A percentile compares a stretch with the other conserved stretches of the same genome.
phyloP scores from a whole-genome alignment of 1,284 basidiomycete genomes.

The Boletus albobrunnescens region DNA sequence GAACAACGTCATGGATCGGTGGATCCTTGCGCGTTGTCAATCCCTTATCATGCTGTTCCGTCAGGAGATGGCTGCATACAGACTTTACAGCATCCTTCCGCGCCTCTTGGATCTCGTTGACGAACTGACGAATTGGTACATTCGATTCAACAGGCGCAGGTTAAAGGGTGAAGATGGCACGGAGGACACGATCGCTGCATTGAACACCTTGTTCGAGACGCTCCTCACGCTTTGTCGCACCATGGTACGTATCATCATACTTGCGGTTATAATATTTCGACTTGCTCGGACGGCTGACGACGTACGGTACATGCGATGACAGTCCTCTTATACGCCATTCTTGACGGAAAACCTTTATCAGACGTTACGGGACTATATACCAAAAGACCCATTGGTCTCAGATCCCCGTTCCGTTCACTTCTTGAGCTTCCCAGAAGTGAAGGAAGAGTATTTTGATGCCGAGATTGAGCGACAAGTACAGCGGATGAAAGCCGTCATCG shows the following conservation, averaged over 20 bases:
- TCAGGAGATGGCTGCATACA: conserved; percentile 95
- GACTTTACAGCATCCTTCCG: conserved; percentile 98
- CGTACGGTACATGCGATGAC: conserved; percentile 10
- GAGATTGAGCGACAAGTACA: conserved; percentile 94
- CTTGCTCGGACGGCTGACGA: conserved; percentile 11
- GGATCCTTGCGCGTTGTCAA: conserved; percentile 97
- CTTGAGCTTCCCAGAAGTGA: conserved; percentile 89
- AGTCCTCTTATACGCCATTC: conserved; percentile 99
- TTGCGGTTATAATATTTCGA: neutral
- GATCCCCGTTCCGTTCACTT: conserved; percentile 96
- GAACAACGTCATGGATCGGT: conserved; percentile 96
- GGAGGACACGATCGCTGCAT: conserved; percentile 84
- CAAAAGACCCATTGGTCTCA: conserved; percentile 61
- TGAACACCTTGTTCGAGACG: conserved; percentile 96
- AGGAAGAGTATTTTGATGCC: conserved; percentile 94
- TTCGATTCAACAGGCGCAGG: conserved; percentile 95
- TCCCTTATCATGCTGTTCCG: conserved; percentile 90
- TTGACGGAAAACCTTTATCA: conserved; percentile 97
- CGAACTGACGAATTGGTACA: conserved; percentile 99
- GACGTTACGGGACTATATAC: conserved; percentile 81
- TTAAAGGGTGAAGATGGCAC: conserved; percentile 94
- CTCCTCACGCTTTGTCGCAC: conserved; percentile 93
- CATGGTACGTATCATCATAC: conserved; percentile 56
- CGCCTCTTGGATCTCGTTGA: conserved; percentile 89
- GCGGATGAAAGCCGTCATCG: conserved; percentile 93